Evolutionary conservation across 495 filamentous ascomycete species (phyloP).

Genomic region (Hypomontagnella monticulosa): DNA sequence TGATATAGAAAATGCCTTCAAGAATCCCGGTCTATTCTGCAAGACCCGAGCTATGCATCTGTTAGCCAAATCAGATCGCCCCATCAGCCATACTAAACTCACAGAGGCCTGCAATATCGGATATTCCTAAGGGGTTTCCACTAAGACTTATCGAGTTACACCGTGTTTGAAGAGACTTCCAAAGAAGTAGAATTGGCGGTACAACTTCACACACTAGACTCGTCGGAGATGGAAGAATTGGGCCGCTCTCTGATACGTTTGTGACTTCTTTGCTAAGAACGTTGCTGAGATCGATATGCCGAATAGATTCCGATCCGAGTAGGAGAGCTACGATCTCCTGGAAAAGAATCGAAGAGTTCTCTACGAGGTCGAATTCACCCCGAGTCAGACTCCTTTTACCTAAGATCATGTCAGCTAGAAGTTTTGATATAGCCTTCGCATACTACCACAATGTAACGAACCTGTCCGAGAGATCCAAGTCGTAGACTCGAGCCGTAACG

Average conservation of each 20-base stretch:
- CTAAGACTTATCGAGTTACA: constrained; percentile 84
- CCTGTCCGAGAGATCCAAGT: constrained; percentile 46
- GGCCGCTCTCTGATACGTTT: not conserved
- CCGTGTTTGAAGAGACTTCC: constrained; percentile 75
- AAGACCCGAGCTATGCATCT: constrained; percentile 30
- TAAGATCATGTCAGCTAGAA: constrained; percentile 16
- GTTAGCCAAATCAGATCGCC: constrained; percentile 6
- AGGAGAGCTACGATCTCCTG: constrained; percentile 61
- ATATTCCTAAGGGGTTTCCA: constrained; percentile 84
- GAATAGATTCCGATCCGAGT: constrained; percentile 55
- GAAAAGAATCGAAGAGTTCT: constrained; percentile 51
- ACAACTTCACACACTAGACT: constrained; percentile 70
- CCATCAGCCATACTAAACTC: constrained; percentile 17
- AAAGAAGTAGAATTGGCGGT: constrained; percentile 81
- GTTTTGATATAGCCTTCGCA: not conserved
- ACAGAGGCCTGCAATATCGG: constrained; percentile 72
- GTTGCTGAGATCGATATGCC: constrained; percentile 56
- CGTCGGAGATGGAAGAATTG: constrained; percentile 1
- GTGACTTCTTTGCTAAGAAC: constrained; percentile 37
- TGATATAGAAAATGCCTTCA: constrained; percentile 84
- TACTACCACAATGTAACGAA: constrained; percentile 6
- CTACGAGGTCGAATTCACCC: constrained; percentile 50
- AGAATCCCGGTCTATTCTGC: constrained; percentile 41
- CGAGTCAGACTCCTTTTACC: constrained; percentile 43
- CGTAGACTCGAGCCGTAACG: constrained; percentile 40